phyloP scores from a whole-genome alignment of 1,139 yeast genomes.

The Meyerozyma smithsonii region DNA sequence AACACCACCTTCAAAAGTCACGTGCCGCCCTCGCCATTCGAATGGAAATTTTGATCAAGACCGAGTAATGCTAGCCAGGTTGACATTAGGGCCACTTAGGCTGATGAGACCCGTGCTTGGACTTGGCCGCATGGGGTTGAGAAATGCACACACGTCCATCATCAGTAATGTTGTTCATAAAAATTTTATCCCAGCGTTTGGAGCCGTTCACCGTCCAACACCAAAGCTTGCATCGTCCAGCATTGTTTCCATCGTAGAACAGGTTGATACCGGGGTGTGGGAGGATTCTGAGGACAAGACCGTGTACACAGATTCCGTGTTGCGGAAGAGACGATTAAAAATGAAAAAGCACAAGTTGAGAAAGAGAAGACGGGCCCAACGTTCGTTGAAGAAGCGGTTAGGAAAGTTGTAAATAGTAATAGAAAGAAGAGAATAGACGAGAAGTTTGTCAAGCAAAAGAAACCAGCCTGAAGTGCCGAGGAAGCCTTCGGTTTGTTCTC shows the following conservation, averaged over 20 bases:
- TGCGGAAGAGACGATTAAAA: slow-evolving; percentile 65
- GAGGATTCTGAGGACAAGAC: slow-evolving; percentile 17
- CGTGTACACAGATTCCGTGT: slow-evolving; percentile 51
- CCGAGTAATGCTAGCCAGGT: background rate
- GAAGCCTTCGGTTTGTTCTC: too few relatives aligned
- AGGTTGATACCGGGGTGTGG: background rate
- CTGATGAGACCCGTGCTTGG: background rate
- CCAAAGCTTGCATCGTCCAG: background rate
- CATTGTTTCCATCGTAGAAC: background rate
- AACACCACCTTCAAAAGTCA: background rate
- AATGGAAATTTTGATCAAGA: slow-evolving; percentile 1
- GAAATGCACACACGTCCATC: background rate
- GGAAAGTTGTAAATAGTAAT: slow-evolving; percentile 27
- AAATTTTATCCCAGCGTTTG: background rate
- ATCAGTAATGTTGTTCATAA: background rate
- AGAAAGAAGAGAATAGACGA: background rate
- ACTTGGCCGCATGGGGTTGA: background rate
- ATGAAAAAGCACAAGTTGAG: slow-evolving; percentile 72
- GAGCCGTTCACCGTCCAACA: background rate
- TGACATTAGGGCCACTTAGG: background rate
- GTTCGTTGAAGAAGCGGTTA: slow-evolving; percentile 54
- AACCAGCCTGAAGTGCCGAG: too few relatives aligned
- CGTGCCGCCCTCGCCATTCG: background rate
- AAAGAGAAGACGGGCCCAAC: slow-evolving; percentile 65
- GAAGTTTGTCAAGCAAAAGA: background rate